phyloP scores from a whole-genome alignment of 768 basidiomycete genomes.

The Pilatotrama ljubarskyi region DNA sequence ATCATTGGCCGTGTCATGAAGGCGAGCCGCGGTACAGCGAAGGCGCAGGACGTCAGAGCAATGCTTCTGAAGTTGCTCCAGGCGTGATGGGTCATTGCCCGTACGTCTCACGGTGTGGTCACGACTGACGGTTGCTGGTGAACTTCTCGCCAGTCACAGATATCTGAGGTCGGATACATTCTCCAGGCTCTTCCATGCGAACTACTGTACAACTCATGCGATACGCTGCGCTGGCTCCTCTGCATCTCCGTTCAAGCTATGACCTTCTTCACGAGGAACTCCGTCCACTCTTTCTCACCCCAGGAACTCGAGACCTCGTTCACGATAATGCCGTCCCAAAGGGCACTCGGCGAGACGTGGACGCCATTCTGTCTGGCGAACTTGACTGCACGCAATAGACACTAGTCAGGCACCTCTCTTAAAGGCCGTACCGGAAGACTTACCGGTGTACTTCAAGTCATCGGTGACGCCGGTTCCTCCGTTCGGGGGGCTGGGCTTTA shows the following conservation, averaged over 20 bases:
- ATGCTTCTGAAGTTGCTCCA: conserved; percentile 51
- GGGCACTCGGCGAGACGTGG: conserved; percentile 84
- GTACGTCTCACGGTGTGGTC: not conserved
- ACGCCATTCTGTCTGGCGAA: conserved; percentile 88
- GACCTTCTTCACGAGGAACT: conserved; percentile 68
- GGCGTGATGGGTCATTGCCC: not conserved
- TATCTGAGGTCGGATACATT: not conserved
- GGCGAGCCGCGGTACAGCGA: conserved; percentile 71
- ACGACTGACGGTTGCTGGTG: not conserved
- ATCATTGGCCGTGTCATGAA: conserved; percentile 88
- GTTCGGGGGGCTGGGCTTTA: conserved; percentile 67
- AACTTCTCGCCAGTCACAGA: not conserved
- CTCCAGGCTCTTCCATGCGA: not conserved
- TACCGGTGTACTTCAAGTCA: conserved; percentile 88
- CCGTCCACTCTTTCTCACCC: conserved; percentile 78
- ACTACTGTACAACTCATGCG: conserved; percentile 10
- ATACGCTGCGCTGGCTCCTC: conserved; percentile 3
- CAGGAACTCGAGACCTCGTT: conserved; percentile 79
- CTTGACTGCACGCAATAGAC: conserved; percentile 61
- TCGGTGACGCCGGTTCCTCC: conserved; percentile 83
- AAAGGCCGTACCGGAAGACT: conserved; percentile 28
- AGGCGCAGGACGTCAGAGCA: conserved; percentile 60
- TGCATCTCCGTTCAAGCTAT: conserved; percentile 7
- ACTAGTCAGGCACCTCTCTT: not conserved
- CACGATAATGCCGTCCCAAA: conserved; percentile 76